These are phyloP conservation scores for Aspergillus asperescens DNA, from an alignment of 495 filamentous ascomycete species.

Conservation along the genomic window DNA sequence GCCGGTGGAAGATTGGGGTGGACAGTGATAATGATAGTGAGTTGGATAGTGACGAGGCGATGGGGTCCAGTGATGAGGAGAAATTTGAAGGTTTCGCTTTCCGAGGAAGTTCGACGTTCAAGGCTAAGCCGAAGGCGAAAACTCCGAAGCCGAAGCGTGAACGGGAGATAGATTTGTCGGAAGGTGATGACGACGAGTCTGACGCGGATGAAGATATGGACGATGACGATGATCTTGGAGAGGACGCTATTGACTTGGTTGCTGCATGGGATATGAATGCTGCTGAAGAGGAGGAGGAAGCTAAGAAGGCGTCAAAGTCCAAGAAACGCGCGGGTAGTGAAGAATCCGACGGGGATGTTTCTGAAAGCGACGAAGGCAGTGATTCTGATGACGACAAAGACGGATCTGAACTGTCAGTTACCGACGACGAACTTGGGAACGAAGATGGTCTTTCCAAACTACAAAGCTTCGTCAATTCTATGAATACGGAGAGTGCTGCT, in stretches of 20 bases:
- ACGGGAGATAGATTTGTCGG: constrained; percentile 48
- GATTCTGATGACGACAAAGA: constrained; percentile 43
- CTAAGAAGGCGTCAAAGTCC: constrained; percentile 28
- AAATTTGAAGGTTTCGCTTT: constrained; percentile 72
- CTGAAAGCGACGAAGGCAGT: constrained; percentile 36
- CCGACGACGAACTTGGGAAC: constrained; percentile 54
- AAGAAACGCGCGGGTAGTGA: constrained; percentile 28
- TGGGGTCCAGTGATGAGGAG: constrained; percentile 85
- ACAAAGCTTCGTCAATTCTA: constrained; percentile 64
- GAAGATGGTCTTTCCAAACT: constrained; percentile 56
- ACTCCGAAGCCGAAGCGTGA: constrained; percentile 23
- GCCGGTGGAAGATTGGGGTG: constrained; percentile 79
- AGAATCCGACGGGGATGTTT: constrained; percentile 32
- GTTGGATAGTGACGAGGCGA: constrained; percentile 87
- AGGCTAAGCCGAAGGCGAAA: constrained; percentile 36
- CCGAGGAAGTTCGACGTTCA: constrained; percentile 57
- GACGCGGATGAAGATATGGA: constrained; percentile 45
- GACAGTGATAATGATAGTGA: constrained; percentile 75
- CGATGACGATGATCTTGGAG: constrained; percentile 63
- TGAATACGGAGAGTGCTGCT: constrained; percentile 41
- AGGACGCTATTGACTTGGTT: constrained; percentile 80
- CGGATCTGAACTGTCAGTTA: constrained; percentile 38
- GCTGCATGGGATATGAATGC: constrained; percentile 71
- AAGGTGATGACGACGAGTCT: constrained; percentile 51
- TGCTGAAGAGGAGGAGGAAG: constrained; percentile 43